Percentiles rank a stretch among this genome's conserved stretches.
These are phyloP conservation scores for Sclerotinia spermophila DNA, from an alignment of 2,329 filamentous ascomycete species.

Conservation along the genomic window DNA sequence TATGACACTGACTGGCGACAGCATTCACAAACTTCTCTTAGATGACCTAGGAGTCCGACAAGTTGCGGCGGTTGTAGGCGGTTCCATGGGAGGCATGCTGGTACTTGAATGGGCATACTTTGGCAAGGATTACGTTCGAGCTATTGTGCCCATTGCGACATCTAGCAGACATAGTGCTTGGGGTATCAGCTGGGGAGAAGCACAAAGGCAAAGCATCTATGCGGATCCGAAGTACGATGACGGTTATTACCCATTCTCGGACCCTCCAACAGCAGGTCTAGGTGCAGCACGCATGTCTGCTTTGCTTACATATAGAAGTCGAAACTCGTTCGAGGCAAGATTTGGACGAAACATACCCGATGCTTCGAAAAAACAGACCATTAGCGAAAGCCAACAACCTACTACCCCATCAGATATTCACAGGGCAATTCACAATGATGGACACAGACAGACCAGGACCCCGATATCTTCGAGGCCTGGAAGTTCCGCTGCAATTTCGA, in stretches of 20 bases:
- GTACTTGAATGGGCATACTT: constrained; percentile 91
- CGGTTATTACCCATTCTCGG: constrained; percentile 85
- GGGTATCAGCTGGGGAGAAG: constrained; percentile 89
- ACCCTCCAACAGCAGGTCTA: constrained; percentile 81
- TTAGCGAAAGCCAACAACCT: constrained; percentile 63
- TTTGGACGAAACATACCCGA: constrained; percentile 94
- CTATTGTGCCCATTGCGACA: constrained; percentile 79
- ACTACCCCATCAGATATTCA: constrained; percentile 59
- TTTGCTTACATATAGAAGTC: constrained; percentile 89
- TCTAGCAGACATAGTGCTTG: constrained; percentile 82
- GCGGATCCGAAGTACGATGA: constrained; percentile 98
- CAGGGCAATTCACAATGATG: constrained; percentile 80
- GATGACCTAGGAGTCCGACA: constrained; percentile 78
- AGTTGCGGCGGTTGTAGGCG: constrained; percentile 74
- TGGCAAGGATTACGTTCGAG: constrained; percentile 78
- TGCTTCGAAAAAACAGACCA: constrained; percentile 76
- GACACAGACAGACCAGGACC: constrained; percentile 61
- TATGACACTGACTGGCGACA: constrained; percentile 37
- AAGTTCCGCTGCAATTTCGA: constrained; percentile 33
- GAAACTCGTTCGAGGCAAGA: constrained; percentile 92
- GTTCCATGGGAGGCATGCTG: constrained; percentile 85
- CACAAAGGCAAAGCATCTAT: constrained; percentile 90
- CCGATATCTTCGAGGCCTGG: constrained; percentile 44
- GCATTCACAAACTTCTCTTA: constrained; percentile 73
- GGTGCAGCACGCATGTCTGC: constrained; percentile 96